Conservation (phyloP, 306 rosid species). For the Cucurbita moschata region DNA sequence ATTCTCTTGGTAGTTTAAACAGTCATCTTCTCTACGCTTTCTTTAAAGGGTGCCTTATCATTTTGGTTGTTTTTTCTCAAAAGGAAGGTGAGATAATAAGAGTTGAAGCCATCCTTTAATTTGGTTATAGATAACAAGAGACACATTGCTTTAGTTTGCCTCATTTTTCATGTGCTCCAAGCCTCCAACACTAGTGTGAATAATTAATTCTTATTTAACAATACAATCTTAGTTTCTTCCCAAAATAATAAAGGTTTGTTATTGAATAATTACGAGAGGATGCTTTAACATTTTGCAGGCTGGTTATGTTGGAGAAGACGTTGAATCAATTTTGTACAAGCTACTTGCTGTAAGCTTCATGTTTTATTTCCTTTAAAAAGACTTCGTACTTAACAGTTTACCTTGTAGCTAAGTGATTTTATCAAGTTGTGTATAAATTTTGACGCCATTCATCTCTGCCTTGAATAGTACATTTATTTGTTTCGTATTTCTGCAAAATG, state of each 20-base stretch:
- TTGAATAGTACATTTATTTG: background rate
- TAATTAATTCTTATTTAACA: background rate
- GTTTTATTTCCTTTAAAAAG: background rate
- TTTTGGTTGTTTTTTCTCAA: background rate
- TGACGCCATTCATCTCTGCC: background rate
- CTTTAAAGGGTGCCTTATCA: background rate
- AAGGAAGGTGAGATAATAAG: background rate
- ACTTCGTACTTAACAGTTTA: background rate
- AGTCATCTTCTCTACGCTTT: background rate
- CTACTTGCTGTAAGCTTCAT: conserved; percentile 60
- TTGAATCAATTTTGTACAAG: conserved; percentile 79
- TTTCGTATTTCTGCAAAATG: background rate
- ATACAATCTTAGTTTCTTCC: background rate
- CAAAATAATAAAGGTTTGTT: background rate
- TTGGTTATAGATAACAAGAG: background rate
- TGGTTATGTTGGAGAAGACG: conserved; percentile 98
- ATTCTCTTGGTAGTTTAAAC: background rate
- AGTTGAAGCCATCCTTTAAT: background rate
- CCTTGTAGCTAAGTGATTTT: background rate
- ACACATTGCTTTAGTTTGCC: background rate
- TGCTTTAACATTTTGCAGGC: conserved; percentile 50
- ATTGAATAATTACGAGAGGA: conserved; percentile 15
- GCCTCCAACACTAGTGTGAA: background rate
- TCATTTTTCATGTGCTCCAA: background rate
- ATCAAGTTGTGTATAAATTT: background rate